Evolutionary conservation across 106 monocot genomes (phyloP), one percentile per base, ranked within the genome.

Genomic region (Allium fistulosum): DNA sequence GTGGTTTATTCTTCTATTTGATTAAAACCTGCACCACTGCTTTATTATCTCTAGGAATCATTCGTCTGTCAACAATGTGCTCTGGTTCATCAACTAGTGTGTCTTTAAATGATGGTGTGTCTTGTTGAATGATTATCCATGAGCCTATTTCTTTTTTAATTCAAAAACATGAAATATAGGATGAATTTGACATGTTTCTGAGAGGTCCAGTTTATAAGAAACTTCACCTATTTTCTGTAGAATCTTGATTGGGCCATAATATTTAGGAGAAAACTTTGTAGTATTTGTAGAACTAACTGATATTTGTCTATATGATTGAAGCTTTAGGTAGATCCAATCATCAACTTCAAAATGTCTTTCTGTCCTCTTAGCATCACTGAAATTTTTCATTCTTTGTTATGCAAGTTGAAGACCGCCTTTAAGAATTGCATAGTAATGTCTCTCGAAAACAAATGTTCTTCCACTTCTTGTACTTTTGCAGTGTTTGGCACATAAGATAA

Each of bases 241-340:
- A 6, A 76, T 61, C 11, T 26, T 26, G 58, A 51, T 67, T 11
- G 67, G 67, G 0, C 58, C 75, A 51, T 22, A 75, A 10, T 14
- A 68, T 46, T 51, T 57, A 14, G 46, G 17, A 6, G 58, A 10
- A 2, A 72, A 10, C 49, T 72, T 70, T 4, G 2, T 27, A 48
- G 4, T 16, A 0, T 13, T 6, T 0, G 59, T 14, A 10, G 11
- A 11, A 8, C 0, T 48, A 1, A 73, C n/a, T 17, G 63, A 77
- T 28, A 0, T 11, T 37, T 77, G 70, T 6, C 58, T 10, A 62
- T 77, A 65, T 6, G 71, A 62, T 12, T 77, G 71, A 6, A 77
- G 55, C 7, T 71, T 70, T 1, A 77, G 53, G 26, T 57, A 63
- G 10, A 77, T 57, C 46, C 10, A 57, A 26, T 71, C 64, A 4